Evolutionary conservation across 2,329 filamentous ascomycete genomes (phyloP).

Genomic region (Fusarium longipes): DNA sequence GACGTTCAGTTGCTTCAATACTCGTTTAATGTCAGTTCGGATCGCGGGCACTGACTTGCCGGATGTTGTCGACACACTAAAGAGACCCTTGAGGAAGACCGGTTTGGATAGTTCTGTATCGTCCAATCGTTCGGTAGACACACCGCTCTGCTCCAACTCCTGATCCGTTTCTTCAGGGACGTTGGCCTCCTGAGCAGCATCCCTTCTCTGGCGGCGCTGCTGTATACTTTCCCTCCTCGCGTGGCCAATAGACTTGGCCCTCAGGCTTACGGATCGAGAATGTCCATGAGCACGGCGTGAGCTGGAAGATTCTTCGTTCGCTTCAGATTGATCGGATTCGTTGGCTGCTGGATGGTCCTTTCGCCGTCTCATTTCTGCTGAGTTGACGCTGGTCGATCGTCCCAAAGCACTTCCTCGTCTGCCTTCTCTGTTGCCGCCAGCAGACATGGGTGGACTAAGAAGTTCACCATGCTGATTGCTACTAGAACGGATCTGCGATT

Average conservation of each 20-base stretch:
- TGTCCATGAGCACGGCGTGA: constrained; percentile 64
- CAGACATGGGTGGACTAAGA: constrained; percentile 76
- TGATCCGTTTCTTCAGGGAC: constrained; percentile 92
- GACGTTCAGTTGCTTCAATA: constrained; percentile 88
- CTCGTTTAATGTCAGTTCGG: constrained; percentile 87
- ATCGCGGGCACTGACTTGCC: constrained; percentile 90
- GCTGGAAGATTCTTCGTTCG: constrained; percentile 63
- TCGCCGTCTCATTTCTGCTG: constrained; percentile 80
- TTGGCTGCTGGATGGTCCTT: constrained; percentile 80
- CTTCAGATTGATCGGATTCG: constrained; percentile 79
- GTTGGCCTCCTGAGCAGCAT: constrained; percentile 78
- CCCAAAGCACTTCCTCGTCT: constrained; percentile 76
- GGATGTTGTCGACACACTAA: constrained; percentile 96
- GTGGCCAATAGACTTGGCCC: constrained; percentile 90
- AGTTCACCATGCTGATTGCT: constrained; percentile 80
- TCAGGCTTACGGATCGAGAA: constrained; percentile 71
- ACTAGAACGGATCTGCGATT: constrained; percentile 62
- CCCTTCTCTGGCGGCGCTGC: constrained; percentile 79
- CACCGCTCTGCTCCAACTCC: constrained; percentile 73
- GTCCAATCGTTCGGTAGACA: constrained; percentile 70
- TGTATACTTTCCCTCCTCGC: constrained; percentile 93
- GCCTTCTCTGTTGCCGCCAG: constrained; percentile 65
- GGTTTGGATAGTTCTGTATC: constrained; percentile 88
- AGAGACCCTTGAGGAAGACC: constrained; percentile 94
- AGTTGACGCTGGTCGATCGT: constrained; percentile 91